Evolutionary conservation across 345 rosid genomes (phyloP), one percentile per base, ranked within the genome.

Genomic region (Pistacia integerrima): DNA sequence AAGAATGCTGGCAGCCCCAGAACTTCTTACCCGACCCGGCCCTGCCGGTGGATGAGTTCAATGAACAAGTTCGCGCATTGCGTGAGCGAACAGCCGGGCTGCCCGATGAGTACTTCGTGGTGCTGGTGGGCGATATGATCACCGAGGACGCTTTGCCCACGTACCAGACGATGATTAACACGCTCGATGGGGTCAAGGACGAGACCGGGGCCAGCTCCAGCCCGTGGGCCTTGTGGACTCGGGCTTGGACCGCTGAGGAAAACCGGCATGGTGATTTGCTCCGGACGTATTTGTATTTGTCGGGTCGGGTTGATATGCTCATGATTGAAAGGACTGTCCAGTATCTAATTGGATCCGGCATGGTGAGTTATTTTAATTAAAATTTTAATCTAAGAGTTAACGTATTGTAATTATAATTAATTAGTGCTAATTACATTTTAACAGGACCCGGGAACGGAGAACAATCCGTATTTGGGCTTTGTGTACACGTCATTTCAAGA

Each of bases 401-500:
- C 5, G 4, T 38, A 2, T 38, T 38, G 4, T 38, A 41, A 41
- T 41, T 41, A 6, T 0, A 1, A 7, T 41, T 5, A 41, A 5
- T 41, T 41, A 30, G 6, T 0, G 30, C 12, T 58, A 9, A 20
- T 38, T 46, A 30, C 14, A 22, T 0, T 48, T 28, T 28, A 6
- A 44, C 72, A 90, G 97, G 91, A 90, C 38, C 93, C 92, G 2
- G 90, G 91, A 55, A 84, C 90, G 0, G 93, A 90, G 68, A 90
- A 92, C 82, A 92, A 90, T 73, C 97, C 94, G 2, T 92, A 92
- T 74, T n/a, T 89, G 77, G 94, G 97, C 9, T 92, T 86, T 57
- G 91, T 90, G 7, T 92, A 92, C 89, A 92, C 97, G n/a, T 92
- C 97, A 9, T 92, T 90, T 85, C 97, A 92, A 71, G 94, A 92